These are phyloP conservation scores for Ophiostoma montium DNA, from an alignment of 2,329 filamentous ascomycete genomes.

Conservation along the genomic window DNA sequence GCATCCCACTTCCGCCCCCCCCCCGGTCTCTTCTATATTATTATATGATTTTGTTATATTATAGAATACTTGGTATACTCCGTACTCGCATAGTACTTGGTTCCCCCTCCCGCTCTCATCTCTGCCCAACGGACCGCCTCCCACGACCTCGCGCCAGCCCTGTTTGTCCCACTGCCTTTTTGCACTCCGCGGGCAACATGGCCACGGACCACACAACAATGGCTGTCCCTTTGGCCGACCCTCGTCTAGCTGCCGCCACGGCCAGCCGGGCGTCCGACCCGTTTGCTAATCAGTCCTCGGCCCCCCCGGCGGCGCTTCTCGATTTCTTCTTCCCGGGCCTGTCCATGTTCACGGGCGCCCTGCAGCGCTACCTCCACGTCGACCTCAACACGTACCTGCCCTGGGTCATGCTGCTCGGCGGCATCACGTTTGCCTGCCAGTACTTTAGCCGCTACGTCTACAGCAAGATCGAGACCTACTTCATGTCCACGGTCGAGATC, in stretches of 20 bases:
- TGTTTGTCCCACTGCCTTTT: too few relatives aligned
- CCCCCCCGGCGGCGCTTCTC: constrained; percentile 24
- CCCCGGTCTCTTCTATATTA: too few relatives aligned
- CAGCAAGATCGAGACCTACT: constrained; percentile 34
- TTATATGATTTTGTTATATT: too few relatives aligned
- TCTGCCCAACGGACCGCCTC: too few relatives aligned
- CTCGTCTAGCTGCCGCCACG: background rate
- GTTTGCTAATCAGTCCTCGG: background rate
- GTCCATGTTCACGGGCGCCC: constrained; percentile 37
- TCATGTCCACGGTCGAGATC: constrained; percentile 53
- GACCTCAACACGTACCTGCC: constrained; percentile 51
- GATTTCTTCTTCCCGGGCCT: constrained; percentile 55
- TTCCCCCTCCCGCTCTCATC: too few relatives aligned
- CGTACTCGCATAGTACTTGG: too few relatives aligned
- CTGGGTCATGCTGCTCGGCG: constrained; percentile 34
- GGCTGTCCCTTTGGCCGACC: background rate
- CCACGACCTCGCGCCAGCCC: too few relatives aligned
- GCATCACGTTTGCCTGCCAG: constrained; percentile 34
- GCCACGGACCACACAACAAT: background rate
- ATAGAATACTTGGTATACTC: too few relatives aligned
- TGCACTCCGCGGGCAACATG: too few relatives aligned
- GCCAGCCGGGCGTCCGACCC: constrained; percentile 5
- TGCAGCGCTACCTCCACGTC: constrained; percentile 43
- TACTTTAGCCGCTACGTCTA: constrained; percentile 37
- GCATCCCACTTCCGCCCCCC: too few relatives aligned